Base-by-base conservation (phyloP, 2,329 filamentous ascomycete genomes). In the Colletotrichum australisinense region DNA sequence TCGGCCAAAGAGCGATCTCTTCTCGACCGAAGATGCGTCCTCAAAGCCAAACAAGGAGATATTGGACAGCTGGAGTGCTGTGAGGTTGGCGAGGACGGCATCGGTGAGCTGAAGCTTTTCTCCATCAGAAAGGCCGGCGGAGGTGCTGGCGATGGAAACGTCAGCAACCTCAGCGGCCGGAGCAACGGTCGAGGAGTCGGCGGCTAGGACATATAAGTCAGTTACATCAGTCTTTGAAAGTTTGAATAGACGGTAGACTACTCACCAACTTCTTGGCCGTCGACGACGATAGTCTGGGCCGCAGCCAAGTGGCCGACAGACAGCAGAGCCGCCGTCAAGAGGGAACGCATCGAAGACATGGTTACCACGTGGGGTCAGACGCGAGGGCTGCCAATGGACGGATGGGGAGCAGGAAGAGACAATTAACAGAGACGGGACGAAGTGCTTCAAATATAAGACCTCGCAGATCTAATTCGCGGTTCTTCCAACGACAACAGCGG, bases 61-160 rank as follows among this genome's bases (percentile, higher is more conserved):
- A 19, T 81, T 74, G 38, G 77, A 79, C 57, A 80, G 67, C 14
- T 81, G 77, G 11, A 78, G 69, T 4, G 76, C 72, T 2, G 81
- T 80, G 2, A 84, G 76, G 60, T 81, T 80, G 55, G 76, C 74
- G 28, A 84, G 74, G 2, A 80, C 78, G 7, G 76, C 77, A 28
- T 83, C 79, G 1, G 83, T 84, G 66, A 84, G 76, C 65, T 83
- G 80, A 24, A 80, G 74, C 16, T 71, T 72, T 55, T 82, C 79
- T 24, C 57, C 64, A n/a, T 62, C 16, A 24, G 72, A 74, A 26
- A 74, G 67, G 12, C 57, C 64, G 9, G 66, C 56, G 12, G 72
- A 56, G 16, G 62, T 58, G 62, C 57, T 52, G 24, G 63, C 28
- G 52, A 49, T 57, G 11, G 66, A 24, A 32, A 68, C 58, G 19